phyloP scores from a whole-genome alignment of 345 rosid genomes.

The Turnera subulata region DNA sequence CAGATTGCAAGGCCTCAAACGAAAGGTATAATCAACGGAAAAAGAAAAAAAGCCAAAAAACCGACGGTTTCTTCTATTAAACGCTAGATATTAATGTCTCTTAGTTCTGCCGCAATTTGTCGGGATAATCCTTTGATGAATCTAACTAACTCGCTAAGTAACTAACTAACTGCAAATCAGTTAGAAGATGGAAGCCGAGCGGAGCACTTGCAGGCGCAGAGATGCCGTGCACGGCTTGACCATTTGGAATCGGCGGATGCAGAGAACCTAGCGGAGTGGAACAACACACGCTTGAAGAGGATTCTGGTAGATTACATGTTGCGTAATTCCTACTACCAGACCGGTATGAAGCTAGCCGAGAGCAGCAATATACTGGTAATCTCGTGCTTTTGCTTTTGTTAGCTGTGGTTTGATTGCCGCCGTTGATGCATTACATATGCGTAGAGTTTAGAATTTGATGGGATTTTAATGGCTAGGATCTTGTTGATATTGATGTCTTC shows the following conservation, averaged over 20 bases:
- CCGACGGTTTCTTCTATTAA: neutral
- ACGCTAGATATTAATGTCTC: neutral
- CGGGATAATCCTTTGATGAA: too few species aligned
- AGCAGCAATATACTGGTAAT: slow-evolving; percentile 65
- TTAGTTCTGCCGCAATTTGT: too few species aligned
- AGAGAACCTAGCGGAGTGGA: slow-evolving; percentile 73
- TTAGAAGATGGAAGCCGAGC: slow-evolving; percentile 77
- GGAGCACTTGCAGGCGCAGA: slow-evolving; percentile 81
- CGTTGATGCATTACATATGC: neutral
- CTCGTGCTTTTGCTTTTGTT: neutral
- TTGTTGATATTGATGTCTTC: slow-evolving; percentile 89
- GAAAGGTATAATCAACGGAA: slow-evolving; percentile 58
- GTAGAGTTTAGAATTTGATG: neutral
- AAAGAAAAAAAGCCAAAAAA: neutral
- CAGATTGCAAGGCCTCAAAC: slow-evolving; percentile 90
- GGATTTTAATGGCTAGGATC: slow-evolving; percentile 52
- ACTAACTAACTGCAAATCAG: slow-evolving; percentile 26
- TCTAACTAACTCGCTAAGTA: too few species aligned
- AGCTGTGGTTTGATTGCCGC: neutral
- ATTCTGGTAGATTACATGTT: slow-evolving; percentile 93
- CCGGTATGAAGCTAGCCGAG: slow-evolving; percentile 73
- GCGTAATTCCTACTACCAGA: slow-evolving; percentile 83
- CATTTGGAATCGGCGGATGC: slow-evolving; percentile 81
- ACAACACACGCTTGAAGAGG: slow-evolving; percentile 61
- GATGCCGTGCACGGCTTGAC: slow-evolving; percentile 80